A percentile compares a stretch with the other conserved stretches of the same genome.
Conservation (phyloP, 306 rosid genomes). For the Vigna reflexopilosa region DNA sequence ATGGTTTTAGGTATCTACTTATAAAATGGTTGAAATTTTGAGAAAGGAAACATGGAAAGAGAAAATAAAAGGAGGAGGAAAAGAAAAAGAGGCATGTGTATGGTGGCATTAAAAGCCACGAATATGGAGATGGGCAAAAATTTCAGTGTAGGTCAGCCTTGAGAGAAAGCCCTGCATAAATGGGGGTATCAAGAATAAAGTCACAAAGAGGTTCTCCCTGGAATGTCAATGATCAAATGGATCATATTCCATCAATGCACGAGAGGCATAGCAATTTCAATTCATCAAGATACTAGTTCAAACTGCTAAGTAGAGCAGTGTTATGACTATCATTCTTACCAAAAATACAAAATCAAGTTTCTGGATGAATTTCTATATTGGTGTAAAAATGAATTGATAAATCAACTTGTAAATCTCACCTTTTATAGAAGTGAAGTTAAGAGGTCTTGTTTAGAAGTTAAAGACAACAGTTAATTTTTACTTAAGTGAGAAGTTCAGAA, state of each 20-base stretch:
- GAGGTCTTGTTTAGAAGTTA: background rate
- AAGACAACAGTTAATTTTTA: background rate
- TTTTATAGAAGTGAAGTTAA: background rate
- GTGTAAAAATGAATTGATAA: background rate
- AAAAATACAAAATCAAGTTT: slow-evolving; percentile 8
- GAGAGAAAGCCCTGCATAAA: slow-evolving; percentile 54
- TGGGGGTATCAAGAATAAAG: slow-evolving; percentile 61
- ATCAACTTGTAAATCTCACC: background rate
- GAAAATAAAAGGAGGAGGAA: slow-evolving; percentile 51
- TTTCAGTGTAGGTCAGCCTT: slow-evolving; percentile 58
- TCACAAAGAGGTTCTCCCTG: slow-evolving; percentile 46
- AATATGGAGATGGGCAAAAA: slow-evolving; percentile 49
- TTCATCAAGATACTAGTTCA: slow-evolving; percentile 23
- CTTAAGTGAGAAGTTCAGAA: background rate
- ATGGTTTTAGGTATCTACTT: slow-evolving; percentile 50
- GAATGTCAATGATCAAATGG: slow-evolving; percentile 59
- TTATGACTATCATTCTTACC: background rate
- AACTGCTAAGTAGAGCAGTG: slow-evolving; percentile 1
- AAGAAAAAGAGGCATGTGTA: slow-evolving; percentile 58
- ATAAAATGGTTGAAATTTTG: slow-evolving; percentile 57
- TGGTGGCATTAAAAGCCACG: slow-evolving; percentile 58
- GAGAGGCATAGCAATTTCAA: slow-evolving; percentile 6
- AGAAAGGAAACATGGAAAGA: slow-evolving; percentile 51
- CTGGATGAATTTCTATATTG: background rate
- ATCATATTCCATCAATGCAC: slow-evolving; percentile 49